Base-by-base conservation (phyloP, 1,139 yeast species). In the Tardiomyces digboiensis region DNA sequence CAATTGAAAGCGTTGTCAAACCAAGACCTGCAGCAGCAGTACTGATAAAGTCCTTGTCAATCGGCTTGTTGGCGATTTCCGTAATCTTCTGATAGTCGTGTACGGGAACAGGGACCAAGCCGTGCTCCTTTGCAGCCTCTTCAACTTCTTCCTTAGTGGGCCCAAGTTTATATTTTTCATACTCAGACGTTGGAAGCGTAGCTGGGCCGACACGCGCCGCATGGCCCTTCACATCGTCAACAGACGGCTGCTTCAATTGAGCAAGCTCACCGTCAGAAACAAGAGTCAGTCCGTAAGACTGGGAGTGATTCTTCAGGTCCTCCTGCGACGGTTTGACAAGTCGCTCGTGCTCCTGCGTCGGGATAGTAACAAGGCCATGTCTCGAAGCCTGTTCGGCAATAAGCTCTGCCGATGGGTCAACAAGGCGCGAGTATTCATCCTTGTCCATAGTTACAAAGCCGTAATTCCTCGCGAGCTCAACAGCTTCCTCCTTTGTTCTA, bases 241-340 rank as follows among this genome's bases (percentile, higher is more conserved):
- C 33, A 2, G 59, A 47, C 29, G 51, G 58, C 20, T 44, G 23
- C 10, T 39, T 39, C 40, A 66, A 45, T 2, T 47, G 47, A 6
- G 56, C 53, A 22, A 51, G 53, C 21, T 62, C 65, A 2, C 50
- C 55, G 40, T 59, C 54, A 2, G 81, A 67, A n/a, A 81, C 49
- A 16, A 76, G 52, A n/a, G 72, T 70, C 48, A 78, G 56, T 40
- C 71, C 70, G 42, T 46, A 39, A 6, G 43, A 42, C 13, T 37
- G 40, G 10, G 61, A 60, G 44, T 49, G 49, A 6, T 46, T 42
- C 12, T 36, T 36, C 19, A 59, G 40, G 36, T 55, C 53, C 20
- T 49, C 56, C 3, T 42, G 37, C 22, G 20, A 33, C 36, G 37
- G 37, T 8, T 33, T 33, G 19, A 14, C 19, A 6, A 14, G 37